phyloP scores from a whole-genome alignment of 1,284 basidiomycete species.

The Microbotryum scabiosae region DNA sequence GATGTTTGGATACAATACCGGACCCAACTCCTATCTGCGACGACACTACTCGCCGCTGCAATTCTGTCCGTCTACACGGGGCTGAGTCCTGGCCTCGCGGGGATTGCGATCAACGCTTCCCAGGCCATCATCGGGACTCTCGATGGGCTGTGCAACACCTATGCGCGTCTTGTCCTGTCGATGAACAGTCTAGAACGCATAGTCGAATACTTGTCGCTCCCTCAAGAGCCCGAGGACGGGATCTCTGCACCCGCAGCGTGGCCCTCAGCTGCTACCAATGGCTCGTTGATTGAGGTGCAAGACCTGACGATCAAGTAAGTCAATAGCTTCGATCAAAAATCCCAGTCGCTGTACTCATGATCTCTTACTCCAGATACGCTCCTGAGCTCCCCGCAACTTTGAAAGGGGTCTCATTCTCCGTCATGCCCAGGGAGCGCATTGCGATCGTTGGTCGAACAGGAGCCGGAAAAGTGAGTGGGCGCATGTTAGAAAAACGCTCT shows the following conservation, averaged over 20 bases:
- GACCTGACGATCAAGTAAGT: conserved; percentile 62
- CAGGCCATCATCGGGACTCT: conserved; percentile 39
- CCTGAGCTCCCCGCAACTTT: conserved; percentile 76
- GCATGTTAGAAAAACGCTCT: too few relatives aligned
- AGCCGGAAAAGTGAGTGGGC: conserved; percentile 36
- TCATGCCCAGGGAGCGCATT: conserved; percentile 66
- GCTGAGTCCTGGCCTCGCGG: conserved; percentile 64
- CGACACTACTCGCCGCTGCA: conserved; percentile 20
- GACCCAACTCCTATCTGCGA: conserved; percentile 20
- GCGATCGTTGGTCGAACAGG: conserved; percentile 47
- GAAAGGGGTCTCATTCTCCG: conserved; percentile 62
- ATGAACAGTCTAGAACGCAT: conserved; percentile 76
- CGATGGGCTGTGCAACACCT: conserved; percentile 14
- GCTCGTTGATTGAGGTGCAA: conserved; percentile 55
- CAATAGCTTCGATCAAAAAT: neutral
- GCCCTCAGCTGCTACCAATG: conserved; percentile 56
- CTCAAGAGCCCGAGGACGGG: conserved; percentile 56
- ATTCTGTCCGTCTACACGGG: conserved; percentile 63
- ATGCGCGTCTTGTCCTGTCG: conserved; percentile 33
- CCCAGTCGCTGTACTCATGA: too few relatives aligned
- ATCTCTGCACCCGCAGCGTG: conserved; percentile 33
- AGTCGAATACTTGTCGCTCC: conserved; percentile 77
- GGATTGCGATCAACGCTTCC: conserved; percentile 65
- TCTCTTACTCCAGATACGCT: conserved; percentile 44
- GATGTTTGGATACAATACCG: conserved; percentile 34